Conservation (phyloP, 164 flowering plant genomes). For the Magnolia changhungtana region DNA sequence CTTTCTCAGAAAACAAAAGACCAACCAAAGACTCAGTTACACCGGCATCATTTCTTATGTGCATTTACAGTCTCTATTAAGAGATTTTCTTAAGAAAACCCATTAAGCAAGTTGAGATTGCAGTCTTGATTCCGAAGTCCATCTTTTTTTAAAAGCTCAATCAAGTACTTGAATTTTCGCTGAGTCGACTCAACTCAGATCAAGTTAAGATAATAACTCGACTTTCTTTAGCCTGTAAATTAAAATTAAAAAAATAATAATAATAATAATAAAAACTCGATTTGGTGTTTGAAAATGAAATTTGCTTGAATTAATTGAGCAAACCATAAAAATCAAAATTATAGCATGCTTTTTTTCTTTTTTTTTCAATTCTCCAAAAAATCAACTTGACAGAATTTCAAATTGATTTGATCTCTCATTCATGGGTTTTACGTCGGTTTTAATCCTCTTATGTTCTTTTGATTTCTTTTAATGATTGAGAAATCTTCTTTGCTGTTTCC, state of each 20-base stretch:
- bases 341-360: too few relatives aligned
- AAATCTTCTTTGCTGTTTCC: neutral
- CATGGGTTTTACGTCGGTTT: neutral
- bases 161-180: too few relatives aligned
- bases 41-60: neutral
- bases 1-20: neutral
- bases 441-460: neutral
- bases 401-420: neutral
- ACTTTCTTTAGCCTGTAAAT: neutral
- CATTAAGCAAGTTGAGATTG: neutral
- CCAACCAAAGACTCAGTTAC: neutral
- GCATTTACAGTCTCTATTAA: neutral
- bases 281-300: neutral
- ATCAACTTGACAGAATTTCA: neutral
- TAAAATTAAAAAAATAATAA: too few relatives aligned
- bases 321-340: neutral
- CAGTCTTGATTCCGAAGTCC: neutral
- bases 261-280: too few relatives aligned
- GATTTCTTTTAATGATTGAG: slow-evolving; percentile 1
- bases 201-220: neutral
- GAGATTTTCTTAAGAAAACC: neutral
- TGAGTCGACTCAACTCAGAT: too few relatives aligned
- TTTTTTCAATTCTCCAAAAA: neutral
- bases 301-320: neutral
- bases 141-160: neutral